Base-by-base conservation (phyloP, 1,139 yeast genomes). In the Taphrina betulina region DNA sequence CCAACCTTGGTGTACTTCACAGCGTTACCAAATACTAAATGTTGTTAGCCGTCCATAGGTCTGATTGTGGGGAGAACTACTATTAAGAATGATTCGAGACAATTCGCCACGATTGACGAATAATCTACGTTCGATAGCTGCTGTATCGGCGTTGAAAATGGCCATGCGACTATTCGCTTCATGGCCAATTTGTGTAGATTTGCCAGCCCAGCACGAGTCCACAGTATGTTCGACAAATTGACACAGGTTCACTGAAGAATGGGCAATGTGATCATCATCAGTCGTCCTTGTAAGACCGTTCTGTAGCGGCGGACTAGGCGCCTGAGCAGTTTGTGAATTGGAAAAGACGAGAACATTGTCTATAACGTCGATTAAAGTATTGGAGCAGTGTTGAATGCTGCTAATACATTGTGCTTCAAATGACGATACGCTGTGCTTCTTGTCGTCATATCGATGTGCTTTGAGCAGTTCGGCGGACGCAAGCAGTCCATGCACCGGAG, bases 1-100 rank as follows among this genome's bases (percentile, higher is more conserved):
- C 95, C 95, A 60, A 78, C 75, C 63, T 82, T 85, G 3, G 95
- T 87, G 67, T 87, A 87, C 69, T 87, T 87, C 62, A 87, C 85
- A 34, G 95, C 95, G 67, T 86, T 87, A 60, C 95, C 95, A 3
- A 89, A n/a, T n/a, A n/a, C n/a, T n/a, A n/a, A n/a, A n/a, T 89
- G 65, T 86, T 74, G 67, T 86, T 86, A 63, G n/a, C n/a, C n/a
- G n/a, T n/a, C n/a, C n/a, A n/a, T n/a, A n/a, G n/a, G n/a, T n/a
- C n/a, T n/a, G n/a, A n/a, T n/a, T n/a, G n/a, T n/a, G n/a, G n/a
- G n/a, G n/a, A n/a, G 7, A 22, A 2, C 12, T 4, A 19, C 45
- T 74, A 67, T 87, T 87, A 64, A 87, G 76, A 53, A 87, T 85
- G 36, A 87, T 95, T 67, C 87, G 95, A 65, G 95, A 77, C 63